These are phyloP conservation scores for Termitomyces sp. DNA, from an alignment of 768 basidiomycete genomes.

Conservation along the genomic window DNA sequence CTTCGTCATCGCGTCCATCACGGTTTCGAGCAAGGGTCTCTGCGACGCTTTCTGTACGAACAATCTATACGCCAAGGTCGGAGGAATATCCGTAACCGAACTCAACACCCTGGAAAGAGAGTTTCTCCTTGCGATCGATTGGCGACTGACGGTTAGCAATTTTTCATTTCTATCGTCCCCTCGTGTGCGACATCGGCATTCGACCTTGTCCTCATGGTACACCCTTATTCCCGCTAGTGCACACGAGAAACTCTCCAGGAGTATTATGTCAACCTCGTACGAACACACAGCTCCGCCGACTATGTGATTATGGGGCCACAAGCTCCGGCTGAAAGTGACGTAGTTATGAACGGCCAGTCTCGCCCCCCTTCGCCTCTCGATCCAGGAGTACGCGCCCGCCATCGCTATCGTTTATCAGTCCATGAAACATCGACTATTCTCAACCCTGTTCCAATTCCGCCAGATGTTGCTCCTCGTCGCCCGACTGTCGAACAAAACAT, in stretches of 20 bases:
- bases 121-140: conserved; percentile 87
- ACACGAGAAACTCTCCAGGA: conserved; percentile 87
- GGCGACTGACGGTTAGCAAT: conserved; percentile 86
- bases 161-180: conserved; percentile 8
- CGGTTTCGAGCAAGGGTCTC: conserved; percentile 90
- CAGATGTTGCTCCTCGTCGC: conserved; percentile 38
- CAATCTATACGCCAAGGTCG: conserved; percentile 91
- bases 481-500: conserved; percentile 82
- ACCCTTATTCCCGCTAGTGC: conserved; percentile 52
- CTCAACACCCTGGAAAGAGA: conserved; percentile 94
- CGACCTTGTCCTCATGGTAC: conserved; percentile 21
- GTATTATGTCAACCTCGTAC: conserved; percentile 91
- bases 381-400: conserved; percentile 6
- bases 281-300: conserved; percentile 66
- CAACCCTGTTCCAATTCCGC: conserved; percentile 32
- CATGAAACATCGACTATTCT: conserved; percentile 37
- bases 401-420: conserved; percentile 19
- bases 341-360: conserved; percentile 52
- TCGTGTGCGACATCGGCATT: conserved; percentile 10
- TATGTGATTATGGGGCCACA: conserved; percentile 48
- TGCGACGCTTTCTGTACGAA: conserved; percentile 97
- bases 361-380: conserved; percentile 46
- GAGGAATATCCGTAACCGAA: conserved; percentile 87
- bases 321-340: conserved; percentile 44
- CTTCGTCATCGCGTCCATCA: conserved; percentile 91